phyloP scores from a whole-genome alignment of 495 filamentous ascomycete species.

The Penicillium manginii region DNA sequence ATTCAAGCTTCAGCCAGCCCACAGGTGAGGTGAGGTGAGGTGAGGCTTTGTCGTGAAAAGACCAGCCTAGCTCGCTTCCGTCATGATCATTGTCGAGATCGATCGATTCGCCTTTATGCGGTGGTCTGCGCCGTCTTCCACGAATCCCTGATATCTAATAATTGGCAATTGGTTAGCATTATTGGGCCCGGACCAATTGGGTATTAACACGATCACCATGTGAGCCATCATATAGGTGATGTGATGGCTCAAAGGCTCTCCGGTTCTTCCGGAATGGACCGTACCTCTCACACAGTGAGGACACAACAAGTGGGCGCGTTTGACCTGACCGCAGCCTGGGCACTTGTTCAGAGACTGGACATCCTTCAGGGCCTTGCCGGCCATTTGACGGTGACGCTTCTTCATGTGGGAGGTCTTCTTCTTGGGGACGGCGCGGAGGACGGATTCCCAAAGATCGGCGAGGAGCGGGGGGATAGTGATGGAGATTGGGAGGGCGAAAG shows the following conservation, averaged over 20 bases:
- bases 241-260: background rate
- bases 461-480: constrained; percentile 61
- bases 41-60: background rate
- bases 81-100: background rate
- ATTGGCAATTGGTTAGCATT: constrained; percentile 15
- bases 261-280: constrained; percentile 9
- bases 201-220: too few species aligned
- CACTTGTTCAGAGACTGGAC: constrained; percentile 84
- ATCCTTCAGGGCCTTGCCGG: constrained; percentile 91
- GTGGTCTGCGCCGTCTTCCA: constrained; percentile 30
- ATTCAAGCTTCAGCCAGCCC: background rate
- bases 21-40: too few species aligned
- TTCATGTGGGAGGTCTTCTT: constrained; percentile 99
- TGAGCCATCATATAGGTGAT: too few species aligned
- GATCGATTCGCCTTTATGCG: constrained; percentile 15
- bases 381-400: constrained; percentile 89
- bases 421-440: constrained; percentile 93
- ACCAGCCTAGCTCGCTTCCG: background rate
- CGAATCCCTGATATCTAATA: constrained; percentile 32
- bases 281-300: constrained; percentile 77
- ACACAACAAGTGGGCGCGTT: constrained; percentile 87
- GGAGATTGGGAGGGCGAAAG: constrained; percentile 30
- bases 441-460: constrained; percentile 84
- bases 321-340: constrained; percentile 82
- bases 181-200: too few species aligned